Evolutionary conservation across 1,284 basidiomycete species (phyloP).

Genomic region (Ustilago trichophora): DNA sequence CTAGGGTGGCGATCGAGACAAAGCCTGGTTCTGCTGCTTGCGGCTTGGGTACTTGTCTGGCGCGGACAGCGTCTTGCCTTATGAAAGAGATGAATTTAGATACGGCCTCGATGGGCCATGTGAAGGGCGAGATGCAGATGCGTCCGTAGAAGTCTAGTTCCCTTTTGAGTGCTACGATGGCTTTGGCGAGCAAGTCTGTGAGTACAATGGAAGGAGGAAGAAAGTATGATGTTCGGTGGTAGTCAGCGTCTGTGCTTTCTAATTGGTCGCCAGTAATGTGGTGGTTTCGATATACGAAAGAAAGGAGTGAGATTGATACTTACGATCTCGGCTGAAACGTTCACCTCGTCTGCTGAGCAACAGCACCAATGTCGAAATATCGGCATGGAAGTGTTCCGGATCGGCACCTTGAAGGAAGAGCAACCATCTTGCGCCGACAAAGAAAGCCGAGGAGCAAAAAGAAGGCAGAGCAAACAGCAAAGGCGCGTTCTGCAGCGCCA

Average conservation of each 20-base stretch:
- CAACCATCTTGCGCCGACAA: constrained; percentile 26
- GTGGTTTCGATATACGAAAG: too few relatives aligned
- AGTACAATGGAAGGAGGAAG: not conserved
- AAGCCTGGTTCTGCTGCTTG: constrained; percentile 1
- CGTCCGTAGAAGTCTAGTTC: constrained; percentile 18
- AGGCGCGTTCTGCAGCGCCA: constrained; percentile 5
- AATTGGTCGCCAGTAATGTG: too few relatives aligned
- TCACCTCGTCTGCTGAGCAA: constrained; percentile 9
- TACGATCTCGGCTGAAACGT: constrained; percentile 13
- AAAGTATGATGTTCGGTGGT: not conserved
- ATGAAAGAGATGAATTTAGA: constrained; percentile 16
- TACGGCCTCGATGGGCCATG: constrained; percentile 26
- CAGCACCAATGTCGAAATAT: constrained; percentile 13
- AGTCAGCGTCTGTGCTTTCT: too few relatives aligned
- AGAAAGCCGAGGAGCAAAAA: constrained; percentile 18
- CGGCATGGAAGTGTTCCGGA: constrained; percentile 8
- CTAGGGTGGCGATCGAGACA: constrained; percentile 18
- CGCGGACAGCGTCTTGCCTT: not conserved
- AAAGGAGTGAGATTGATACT: not conserved
- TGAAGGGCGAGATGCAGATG: constrained; percentile 33
- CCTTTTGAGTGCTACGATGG: constrained; percentile 19
- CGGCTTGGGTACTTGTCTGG: not conserved
- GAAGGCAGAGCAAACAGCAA: constrained; percentile 15
- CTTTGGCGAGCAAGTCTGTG: constrained; percentile 17
- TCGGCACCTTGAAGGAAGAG: constrained; percentile 16